Evolutionary conservation across 2,329 filamentous ascomycete species (phyloP).

Genomic region (Fusarium sp.): DNA sequence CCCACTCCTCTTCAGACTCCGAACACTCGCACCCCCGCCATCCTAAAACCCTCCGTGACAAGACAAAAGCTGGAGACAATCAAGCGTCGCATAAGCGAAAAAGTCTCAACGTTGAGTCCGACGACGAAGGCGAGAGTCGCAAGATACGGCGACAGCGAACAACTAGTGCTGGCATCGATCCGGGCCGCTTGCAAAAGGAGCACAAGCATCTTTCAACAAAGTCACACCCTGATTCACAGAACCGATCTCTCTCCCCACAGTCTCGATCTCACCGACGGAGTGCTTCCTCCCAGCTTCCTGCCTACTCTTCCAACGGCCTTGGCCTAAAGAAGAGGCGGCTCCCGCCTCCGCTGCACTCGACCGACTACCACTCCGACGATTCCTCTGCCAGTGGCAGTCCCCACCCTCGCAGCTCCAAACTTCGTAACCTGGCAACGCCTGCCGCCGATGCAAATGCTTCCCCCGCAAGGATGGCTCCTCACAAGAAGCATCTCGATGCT

Average conservation of each 20-base stretch:
- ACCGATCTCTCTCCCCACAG: conserved; percentile 69
- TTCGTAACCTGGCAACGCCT: conserved; percentile 66
- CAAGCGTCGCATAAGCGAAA: conserved; percentile 64
- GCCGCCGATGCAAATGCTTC: conserved; percentile 71
- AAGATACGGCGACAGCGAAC: conserved; percentile 66
- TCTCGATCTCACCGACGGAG: conserved; percentile 70
- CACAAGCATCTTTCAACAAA: conserved; percentile 49
- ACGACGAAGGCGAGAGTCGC: conserved; percentile 66
- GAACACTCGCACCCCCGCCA: conserved; percentile 57
- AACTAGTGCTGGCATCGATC: conserved; percentile 57
- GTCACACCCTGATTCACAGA: conserved; percentile 48
- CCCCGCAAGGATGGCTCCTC: conserved; percentile 73
- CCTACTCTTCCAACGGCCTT: conserved; percentile 65
- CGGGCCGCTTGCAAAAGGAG: conserved; percentile 48
- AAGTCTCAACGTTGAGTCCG: conserved; percentile 64
- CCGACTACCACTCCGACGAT: conserved; percentile 75
- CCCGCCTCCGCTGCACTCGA: conserved; percentile 69
- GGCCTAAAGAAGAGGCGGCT: conserved; percentile 70
- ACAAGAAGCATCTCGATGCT: conserved; percentile 90
- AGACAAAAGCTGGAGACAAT: conserved; percentile 60
- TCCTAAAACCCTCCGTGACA: conserved; percentile 61
- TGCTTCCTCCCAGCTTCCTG: conserved; percentile 70
- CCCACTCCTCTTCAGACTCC: conserved; percentile 65
- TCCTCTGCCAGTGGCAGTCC: conserved; percentile 71
- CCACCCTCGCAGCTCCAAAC: conserved; percentile 67